Conservation (phyloP, 2,329 filamentous ascomycete species). For the Verticillium isaacii region DNA sequence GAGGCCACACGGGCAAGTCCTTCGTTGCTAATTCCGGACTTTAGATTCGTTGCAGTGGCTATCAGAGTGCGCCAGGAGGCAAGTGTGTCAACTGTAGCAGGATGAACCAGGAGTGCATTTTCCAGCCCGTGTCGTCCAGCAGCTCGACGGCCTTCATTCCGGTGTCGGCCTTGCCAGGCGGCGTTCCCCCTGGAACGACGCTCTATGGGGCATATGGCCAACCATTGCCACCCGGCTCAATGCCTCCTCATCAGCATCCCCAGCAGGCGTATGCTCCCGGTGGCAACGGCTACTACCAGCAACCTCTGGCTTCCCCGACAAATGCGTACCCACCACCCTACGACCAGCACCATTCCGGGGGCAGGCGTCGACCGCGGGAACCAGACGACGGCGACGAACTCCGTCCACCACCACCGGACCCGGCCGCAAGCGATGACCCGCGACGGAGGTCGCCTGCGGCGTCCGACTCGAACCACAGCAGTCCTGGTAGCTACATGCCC, state of each 20-base stretch:
- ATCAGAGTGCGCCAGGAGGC: conserved; percentile 52
- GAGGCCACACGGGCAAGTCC: neutral
- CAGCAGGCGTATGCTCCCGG: conserved; percentile 3
- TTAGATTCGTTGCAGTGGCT: conserved; percentile 58
- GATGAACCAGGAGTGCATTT: conserved; percentile 58
- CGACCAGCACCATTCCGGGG: conserved; percentile 23
- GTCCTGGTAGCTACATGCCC: conserved; percentile 30
- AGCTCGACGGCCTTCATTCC: conserved; percentile 55
- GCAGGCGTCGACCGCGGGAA: conserved; percentile 30
- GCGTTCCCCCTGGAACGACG: conserved; percentile 50
- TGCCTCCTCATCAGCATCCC: conserved; percentile 3
- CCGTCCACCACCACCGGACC: conserved; percentile 39
- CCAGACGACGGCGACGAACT: conserved; percentile 36
- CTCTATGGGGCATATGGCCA: conserved; percentile 55
- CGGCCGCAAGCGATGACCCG: conserved; percentile 40
- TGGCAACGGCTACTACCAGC: conserved; percentile 31
- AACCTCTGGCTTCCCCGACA: conserved; percentile 37
- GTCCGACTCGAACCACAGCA: conserved; percentile 42
- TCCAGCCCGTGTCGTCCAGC: conserved; percentile 54
- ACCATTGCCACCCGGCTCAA: conserved; percentile 32
- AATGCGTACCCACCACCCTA: conserved; percentile 36
- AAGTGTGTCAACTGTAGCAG: conserved; percentile 59
- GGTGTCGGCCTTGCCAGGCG: conserved; percentile 53
- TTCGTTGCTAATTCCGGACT: conserved; percentile 15
- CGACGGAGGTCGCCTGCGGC: conserved; percentile 45